phyloP scores from a whole-genome alignment of 176 grass and related monocot species.

The Eragrostis nindensis region DNA sequence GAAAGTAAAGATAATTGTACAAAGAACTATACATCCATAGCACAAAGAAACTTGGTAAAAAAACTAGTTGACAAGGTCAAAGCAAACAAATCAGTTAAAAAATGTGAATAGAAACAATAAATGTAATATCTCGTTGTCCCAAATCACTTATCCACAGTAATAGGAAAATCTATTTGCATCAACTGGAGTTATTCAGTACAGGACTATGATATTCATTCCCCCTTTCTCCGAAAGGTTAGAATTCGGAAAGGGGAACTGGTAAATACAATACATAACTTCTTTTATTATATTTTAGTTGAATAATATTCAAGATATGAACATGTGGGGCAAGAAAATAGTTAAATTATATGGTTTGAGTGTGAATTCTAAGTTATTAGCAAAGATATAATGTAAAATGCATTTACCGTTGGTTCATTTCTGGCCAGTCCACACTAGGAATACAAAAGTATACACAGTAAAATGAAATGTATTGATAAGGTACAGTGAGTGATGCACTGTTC shows the following conservation, averaged over 20 bases:
- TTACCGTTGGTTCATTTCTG: not conserved
- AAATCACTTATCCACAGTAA: not conserved
- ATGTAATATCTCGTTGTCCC: not conserved
- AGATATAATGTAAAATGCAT: not conserved
- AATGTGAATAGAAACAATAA: not conserved
- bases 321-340: not conserved
- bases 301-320: not conserved
- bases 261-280: not conserved
- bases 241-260: not conserved
- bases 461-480: not conserved
- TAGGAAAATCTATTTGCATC: not conserved
- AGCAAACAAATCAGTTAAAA: not conserved
- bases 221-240: not conserved
- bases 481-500: not conserved
- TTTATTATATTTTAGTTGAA: not conserved
- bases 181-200: not conserved
- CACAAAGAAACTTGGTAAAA: not conserved
- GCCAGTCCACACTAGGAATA: not conserved
- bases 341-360: not conserved
- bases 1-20: not conserved
- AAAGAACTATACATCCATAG: not conserved
- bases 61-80: not conserved
- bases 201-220: not conserved
- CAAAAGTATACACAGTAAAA: not conserved
- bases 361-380: conserved; percentile 18